A percentile compares a stretch with the other conserved stretches of the same genome.
phyloP scores from a whole-genome alignment of 2,329 filamentous ascomycete species.

The Diaporthe ampelina region DNA sequence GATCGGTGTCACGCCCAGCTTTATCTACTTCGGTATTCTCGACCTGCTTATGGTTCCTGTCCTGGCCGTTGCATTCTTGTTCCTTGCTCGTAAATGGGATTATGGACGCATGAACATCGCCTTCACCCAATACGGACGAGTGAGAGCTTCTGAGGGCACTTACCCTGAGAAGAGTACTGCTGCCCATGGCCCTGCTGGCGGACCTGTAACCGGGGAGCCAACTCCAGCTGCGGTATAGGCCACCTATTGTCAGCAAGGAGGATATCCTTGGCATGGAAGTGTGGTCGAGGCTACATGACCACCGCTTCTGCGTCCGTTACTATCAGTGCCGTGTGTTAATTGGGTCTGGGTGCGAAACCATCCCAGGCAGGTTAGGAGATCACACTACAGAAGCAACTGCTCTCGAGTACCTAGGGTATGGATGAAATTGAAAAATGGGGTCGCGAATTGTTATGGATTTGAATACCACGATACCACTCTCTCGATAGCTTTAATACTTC shows the following conservation, averaged over 20 bases:
- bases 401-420: background rate
- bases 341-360: background rate
- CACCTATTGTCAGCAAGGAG: too few species aligned
- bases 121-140: conserved; percentile 69
- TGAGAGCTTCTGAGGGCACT: conserved; percentile 55
- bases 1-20: conserved; percentile 60
- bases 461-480: conserved; percentile 24
- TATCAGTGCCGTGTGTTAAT: background rate
- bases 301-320: background rate
- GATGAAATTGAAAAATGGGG: too few species aligned
- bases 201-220: conserved; percentile 37
- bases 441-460: background rate
- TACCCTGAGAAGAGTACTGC: conserved; percentile 61
- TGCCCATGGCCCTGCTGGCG: conserved; percentile 44
- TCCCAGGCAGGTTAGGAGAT: background rate
- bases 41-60: conserved; percentile 64
- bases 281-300: too few species aligned
- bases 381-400: background rate
- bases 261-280: background rate
- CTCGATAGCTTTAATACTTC: background rate
- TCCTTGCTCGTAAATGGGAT: conserved; percentile 64
- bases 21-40: conserved; percentile 68
- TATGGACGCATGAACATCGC: conserved; percentile 64
- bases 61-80: conserved; percentile 57
- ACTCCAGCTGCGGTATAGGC: conserved; percentile 29